Evolutionary conservation across 441 rosid species (phyloP).

Genomic region (Lepidium campestre): DNA sequence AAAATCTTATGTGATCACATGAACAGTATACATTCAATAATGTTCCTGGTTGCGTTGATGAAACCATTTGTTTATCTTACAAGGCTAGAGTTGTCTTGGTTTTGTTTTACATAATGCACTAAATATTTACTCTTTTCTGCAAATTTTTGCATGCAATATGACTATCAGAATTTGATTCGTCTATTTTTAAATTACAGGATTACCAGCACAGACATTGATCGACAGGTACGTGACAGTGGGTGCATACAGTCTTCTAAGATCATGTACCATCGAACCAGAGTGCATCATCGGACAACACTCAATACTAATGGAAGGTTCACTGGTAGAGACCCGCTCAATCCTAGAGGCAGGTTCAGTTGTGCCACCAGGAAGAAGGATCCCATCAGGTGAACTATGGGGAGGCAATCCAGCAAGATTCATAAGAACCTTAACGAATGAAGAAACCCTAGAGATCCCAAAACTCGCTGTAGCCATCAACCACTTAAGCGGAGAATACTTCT

Average conservation of each 20-base stretch:
- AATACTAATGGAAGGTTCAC: conserved; percentile 96
- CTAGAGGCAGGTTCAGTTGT: conserved; percentile 95
- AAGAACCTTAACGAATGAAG: conserved; percentile 82
- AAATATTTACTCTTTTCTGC: not conserved
- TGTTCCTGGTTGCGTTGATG: not conserved
- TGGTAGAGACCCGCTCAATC: conserved; percentile 87
- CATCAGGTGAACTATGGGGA: conserved; percentile 96
- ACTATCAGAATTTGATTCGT: not conserved
- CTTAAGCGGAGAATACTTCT: conserved; percentile 67
- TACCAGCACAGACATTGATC: conserved; percentile 82
- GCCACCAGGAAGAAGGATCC: conserved; percentile 98
- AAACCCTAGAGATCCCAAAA: conserved; percentile 85
- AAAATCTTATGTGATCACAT: not conserved
- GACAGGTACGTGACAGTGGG: conserved; percentile 93
- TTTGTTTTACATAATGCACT: not conserved
- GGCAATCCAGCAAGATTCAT: conserved; percentile 95
- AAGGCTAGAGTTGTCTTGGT: not conserved
- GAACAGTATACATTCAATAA: not conserved
- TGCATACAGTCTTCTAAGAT: conserved; percentile 74
- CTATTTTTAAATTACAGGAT: conserved; percentile 42
- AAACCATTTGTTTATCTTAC: not conserved
- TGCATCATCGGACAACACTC: conserved; percentile 95
- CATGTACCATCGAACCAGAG: conserved; percentile 95
- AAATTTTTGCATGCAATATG: not conserved
- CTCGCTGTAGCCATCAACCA: conserved; percentile 93